Evolutionary conservation across 2,329 filamentous ascomycete species (phyloP).

Genomic region (Diplodia scrobiculata): DNA sequence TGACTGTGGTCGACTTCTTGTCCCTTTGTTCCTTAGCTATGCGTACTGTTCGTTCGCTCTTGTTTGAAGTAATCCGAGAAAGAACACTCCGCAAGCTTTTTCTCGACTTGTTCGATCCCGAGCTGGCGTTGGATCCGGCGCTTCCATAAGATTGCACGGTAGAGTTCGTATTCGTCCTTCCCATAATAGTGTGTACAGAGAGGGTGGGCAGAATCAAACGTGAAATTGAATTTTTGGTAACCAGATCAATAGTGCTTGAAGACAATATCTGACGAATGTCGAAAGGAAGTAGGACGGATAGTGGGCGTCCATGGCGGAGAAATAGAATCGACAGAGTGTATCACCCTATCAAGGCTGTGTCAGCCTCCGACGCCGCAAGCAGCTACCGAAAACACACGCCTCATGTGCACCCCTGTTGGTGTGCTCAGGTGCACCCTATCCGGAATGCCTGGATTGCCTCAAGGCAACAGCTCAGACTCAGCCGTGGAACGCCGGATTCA

Average conservation of each 20-base stretch:
- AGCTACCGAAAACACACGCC: background rate
- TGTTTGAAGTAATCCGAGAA: background rate
- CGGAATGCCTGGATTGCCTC: background rate
- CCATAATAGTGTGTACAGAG: background rate
- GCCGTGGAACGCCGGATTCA: background rate
- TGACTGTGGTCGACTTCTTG: background rate
- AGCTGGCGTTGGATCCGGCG: background rate
- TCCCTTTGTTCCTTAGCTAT: background rate
- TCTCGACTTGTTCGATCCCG: background rate
- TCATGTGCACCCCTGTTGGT: background rate
- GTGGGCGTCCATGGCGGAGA: background rate
- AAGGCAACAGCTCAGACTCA: background rate
- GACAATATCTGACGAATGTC: background rate
- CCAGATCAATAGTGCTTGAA: background rate
- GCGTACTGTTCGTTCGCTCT: background rate
- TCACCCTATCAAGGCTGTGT: background rate
- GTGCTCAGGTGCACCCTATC: background rate
- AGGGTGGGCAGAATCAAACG: background rate
- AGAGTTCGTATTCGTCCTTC: background rate
- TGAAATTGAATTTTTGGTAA: background rate
- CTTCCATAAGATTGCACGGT: background rate
- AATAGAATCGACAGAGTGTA: background rate
- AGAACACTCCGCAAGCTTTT: background rate
- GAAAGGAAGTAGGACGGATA: background rate
- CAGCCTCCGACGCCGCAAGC: background rate